These are phyloP conservation scores for Vanrija pseudolonga DNA, from an alignment of 1,284 basidiomycete species.

Conservation along the genomic window DNA sequence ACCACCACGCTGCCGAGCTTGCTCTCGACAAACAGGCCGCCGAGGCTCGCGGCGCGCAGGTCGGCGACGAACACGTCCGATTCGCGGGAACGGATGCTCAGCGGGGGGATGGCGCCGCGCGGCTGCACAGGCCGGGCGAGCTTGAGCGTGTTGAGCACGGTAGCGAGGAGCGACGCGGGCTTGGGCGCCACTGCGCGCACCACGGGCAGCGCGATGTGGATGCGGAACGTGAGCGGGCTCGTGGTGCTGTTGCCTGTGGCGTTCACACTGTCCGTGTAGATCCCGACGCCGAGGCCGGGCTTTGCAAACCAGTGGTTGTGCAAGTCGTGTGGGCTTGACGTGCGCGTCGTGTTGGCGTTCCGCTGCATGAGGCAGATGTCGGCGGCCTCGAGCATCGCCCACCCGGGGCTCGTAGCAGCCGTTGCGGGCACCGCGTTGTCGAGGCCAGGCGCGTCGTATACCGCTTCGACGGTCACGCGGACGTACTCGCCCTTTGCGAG, in stretches of 20 bases:
- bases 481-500: conserved; percentile 10
- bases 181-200: background rate
- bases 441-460: conserved; percentile 4
- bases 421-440: background rate
- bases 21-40: conserved; percentile 1
- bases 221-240: conserved; percentile 6
- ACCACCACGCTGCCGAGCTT: conserved; percentile 5
- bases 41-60: conserved; percentile 2
- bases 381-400: conserved; percentile 12
- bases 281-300: conserved; percentile 9
- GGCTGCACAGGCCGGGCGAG: background rate
- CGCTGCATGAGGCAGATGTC: conserved; percentile 15
- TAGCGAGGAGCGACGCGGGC: background rate
- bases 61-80: conserved; percentile 3
- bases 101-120: conserved; percentile 1
- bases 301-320: background rate
- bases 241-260: no score
- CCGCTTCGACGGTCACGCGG: conserved; percentile 13
- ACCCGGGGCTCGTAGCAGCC: conserved; percentile 6
- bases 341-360: background rate
- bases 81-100: conserved; percentile 4
- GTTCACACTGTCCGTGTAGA: conserved; percentile 2
- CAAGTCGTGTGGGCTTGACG: background rate
- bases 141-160: background rate
- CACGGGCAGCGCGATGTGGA: conserved; percentile 13